Conservation (phyloP, 2,329 filamentous ascomycete species). For the Ophiostoma sp. region DNA sequence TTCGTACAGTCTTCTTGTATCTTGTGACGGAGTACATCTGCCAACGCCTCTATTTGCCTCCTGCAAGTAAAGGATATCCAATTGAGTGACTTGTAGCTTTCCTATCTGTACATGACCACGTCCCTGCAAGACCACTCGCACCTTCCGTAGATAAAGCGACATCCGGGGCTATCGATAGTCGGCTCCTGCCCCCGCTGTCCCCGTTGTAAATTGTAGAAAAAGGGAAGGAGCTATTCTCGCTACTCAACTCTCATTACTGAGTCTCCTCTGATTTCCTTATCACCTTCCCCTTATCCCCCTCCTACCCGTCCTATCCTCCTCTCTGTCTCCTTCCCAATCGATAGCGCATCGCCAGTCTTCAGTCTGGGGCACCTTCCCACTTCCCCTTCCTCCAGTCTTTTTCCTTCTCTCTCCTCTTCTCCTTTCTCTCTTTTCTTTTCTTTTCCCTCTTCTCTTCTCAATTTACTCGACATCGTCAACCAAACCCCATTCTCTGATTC, state of each 20-base stretch:
- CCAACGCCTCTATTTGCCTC: background rate
- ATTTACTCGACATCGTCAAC: background rate
- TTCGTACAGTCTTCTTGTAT: no score
- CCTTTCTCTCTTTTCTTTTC: background rate
- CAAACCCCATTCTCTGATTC: background rate
- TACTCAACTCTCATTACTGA: background rate
- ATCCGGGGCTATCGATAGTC: conserved; percentile 1
- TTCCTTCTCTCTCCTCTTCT: background rate
- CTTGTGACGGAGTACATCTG: background rate
- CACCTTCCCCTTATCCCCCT: conserved; percentile 11
- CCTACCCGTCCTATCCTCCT: background rate
- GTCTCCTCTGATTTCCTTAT: conserved; percentile 6
- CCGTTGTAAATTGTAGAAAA: background rate
- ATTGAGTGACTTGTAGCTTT: background rate
- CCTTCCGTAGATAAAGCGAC: conserved; percentile 4
- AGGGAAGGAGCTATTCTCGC: background rate
- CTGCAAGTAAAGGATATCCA: background rate
- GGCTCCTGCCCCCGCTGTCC: background rate
- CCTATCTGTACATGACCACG: no score
- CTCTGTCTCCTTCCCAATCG: conserved; percentile 10
- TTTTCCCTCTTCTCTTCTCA: background rate
- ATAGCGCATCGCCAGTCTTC: conserved; percentile 11
- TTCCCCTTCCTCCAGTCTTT: background rate
- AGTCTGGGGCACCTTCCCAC: conserved; percentile 5
- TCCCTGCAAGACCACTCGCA: no score